These are phyloP conservation scores for Cercospora sp. DNA, from an alignment of 2,329 filamentous ascomycete species.

Conservation along the genomic window DNA sequence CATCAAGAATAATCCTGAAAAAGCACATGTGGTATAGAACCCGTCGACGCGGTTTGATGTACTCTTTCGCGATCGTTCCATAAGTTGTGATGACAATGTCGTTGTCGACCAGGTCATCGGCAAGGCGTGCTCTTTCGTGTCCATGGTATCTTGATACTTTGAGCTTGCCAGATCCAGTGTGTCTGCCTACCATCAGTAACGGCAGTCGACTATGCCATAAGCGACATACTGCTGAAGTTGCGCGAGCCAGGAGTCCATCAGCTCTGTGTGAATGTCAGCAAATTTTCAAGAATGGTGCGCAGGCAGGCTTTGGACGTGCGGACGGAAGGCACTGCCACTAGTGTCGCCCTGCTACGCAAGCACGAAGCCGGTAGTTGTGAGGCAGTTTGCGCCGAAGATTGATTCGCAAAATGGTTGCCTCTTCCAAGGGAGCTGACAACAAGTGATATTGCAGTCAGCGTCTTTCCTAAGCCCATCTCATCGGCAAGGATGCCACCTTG, in stretches of 20 bases:
- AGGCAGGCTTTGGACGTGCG: not conserved
- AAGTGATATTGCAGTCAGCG: not conserved
- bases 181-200: not conserved
- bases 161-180: not conserved
- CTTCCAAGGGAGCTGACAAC: not conserved
- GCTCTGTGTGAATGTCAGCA: too few relatives aligned
- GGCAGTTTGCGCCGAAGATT: rapidly evolving
- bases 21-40: not conserved
- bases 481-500: not conserved
- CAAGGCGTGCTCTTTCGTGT: not conserved
- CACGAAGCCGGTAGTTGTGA: not conserved
- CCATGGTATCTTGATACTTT: not conserved
- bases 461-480: not conserved
- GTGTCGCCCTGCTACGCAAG: not conserved
- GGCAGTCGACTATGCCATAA: too few relatives aligned
- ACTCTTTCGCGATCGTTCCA: not conserved
- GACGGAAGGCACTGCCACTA: not conserved
- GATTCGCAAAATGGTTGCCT: not conserved
- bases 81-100: not conserved
- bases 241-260: not conserved
- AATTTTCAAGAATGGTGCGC: too few relatives aligned
- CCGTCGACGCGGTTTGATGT: not conserved
- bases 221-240: not conserved
- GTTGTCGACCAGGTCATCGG: not conserved
- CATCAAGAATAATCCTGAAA: not conserved